Evolutionary conservation across 495 filamentous ascomycete species (phyloP).

Genomic region (Penicillium chermesinum): DNA sequence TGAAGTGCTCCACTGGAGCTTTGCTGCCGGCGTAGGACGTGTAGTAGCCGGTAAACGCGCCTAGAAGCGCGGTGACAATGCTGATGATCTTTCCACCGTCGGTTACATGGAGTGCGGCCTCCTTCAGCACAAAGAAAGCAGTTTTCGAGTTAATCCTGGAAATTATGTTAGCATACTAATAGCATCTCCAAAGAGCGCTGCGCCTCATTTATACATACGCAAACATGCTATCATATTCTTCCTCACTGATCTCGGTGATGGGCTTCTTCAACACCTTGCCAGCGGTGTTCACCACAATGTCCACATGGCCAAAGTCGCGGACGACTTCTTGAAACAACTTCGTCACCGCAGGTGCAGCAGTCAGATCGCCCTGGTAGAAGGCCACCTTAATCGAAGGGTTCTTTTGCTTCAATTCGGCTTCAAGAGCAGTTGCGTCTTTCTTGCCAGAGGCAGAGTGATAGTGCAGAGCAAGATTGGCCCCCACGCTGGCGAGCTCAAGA

Average conservation of each 20-base stretch:
- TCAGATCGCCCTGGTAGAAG: slow-evolving; percentile 31
- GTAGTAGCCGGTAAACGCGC: slow-evolving; percentile 35
- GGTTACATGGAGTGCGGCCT: slow-evolving; percentile 24
- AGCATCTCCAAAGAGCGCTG: too few species aligned
- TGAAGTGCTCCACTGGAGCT: slow-evolving; percentile 37
- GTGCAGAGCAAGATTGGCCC: slow-evolving; percentile 31
- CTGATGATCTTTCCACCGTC: slow-evolving; percentile 38
- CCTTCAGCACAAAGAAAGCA: slow-evolving; percentile 21
- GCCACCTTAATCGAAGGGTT: slow-evolving; percentile 22
- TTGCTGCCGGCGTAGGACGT: slow-evolving; percentile 37
- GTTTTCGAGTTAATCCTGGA: slow-evolving; percentile 32
- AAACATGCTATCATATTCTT: slow-evolving; percentile 44
- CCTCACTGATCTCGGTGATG: slow-evolving; percentile 44
- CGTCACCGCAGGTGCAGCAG: slow-evolving; percentile 24
- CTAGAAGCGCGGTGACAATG: slow-evolving; percentile 33
- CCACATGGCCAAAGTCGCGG: slow-evolving; percentile 37
- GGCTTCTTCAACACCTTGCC: slow-evolving; percentile 44
- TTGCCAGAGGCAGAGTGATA: slow-evolving; percentile 31
- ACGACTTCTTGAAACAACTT: slow-evolving; percentile 27
- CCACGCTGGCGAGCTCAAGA: slow-evolving; percentile 18
- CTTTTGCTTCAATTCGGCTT: slow-evolving; percentile 25
- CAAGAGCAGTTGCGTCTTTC: slow-evolving; percentile 19
- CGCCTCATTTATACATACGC: too few species aligned
- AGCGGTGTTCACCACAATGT: slow-evolving; percentile 52
- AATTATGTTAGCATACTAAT: background rate